A percentile compares a stretch with the other conserved stretches of the same genome.
Evolutionary conservation across 2,329 filamentous ascomycete species (phyloP).

Genomic region (Alternaria novae-zelandiae): DNA sequence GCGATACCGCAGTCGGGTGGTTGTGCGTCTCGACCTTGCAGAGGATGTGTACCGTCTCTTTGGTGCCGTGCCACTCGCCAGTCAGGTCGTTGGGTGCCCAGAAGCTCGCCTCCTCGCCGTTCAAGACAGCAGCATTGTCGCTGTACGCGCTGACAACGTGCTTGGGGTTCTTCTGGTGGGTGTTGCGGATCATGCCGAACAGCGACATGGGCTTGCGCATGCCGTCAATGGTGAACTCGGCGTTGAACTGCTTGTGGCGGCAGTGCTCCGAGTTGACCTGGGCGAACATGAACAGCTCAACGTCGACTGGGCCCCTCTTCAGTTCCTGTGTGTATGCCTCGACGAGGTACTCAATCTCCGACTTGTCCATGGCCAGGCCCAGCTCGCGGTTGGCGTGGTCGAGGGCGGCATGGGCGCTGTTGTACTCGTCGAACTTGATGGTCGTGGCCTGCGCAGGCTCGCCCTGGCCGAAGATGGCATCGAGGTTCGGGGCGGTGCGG

Average conservation of each 20-base stretch:
- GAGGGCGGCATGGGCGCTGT: slow-evolving; percentile 72
- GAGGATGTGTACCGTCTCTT: slow-evolving; percentile 85
- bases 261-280: slow-evolving; percentile 99
- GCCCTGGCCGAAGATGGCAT: slow-evolving; percentile 78
- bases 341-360: slow-evolving; percentile 94
- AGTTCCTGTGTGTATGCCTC: slow-evolving; percentile 74
- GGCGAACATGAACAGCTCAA: slow-evolving; percentile 99
- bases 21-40: slow-evolving; percentile 98
- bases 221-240: slow-evolving; percentile 93
- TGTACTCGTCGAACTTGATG: slow-evolving; percentile 71
- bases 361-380: slow-evolving; percentile 84
- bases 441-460: slow-evolving; percentile 70
- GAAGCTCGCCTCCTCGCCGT: slow-evolving; percentile 73
- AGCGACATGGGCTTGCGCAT: slow-evolving; percentile 78
- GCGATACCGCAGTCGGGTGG: slow-evolving; percentile 94
- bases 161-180: slow-evolving; percentile 77
- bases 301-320: slow-evolving; percentile 76
- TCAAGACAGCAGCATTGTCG: slow-evolving; percentile 93
- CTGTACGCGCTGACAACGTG: slow-evolving; percentile 95
- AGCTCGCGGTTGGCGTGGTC: slow-evolving; percentile 82
- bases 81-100: slow-evolving; percentile 90
- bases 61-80: slow-evolving; percentile 85
- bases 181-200: slow-evolving; percentile 97
- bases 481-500: slow-evolving; percentile 69
- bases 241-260: slow-evolving; percentile 91